Evolutionary conservation across 1,284 basidiomycete species (phyloP), one percentile per base, ranked within the genome.

Genomic region (Exobasidium cylindrosporum): DNA sequence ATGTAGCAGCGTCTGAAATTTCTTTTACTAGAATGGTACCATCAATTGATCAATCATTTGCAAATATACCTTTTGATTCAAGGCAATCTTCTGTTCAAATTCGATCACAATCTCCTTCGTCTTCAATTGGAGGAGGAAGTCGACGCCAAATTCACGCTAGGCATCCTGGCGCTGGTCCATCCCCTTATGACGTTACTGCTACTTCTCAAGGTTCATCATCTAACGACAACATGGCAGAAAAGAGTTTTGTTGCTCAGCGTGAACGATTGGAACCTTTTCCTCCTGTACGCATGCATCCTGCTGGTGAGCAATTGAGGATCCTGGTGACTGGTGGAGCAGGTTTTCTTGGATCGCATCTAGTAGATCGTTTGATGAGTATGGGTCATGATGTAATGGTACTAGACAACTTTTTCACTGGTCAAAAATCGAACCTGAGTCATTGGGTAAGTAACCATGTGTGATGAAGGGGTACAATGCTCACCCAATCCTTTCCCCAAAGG

Each of bases 341-440:
- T 30, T 98, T 98, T 80, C 94, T 98, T 63, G 95, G 95, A 30
- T 95, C 92, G 47, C 95, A 98, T 83, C 87, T 98, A 4, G 81
- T 82, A 21, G 95, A 98, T 83, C 88, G 95, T 58, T 86, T 97
- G 64, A 95, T 98, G 92, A 86, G 97, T 68, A 87, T 97, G 68
- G 95, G 95, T 23, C 95, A 97, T 81, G 94, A 97, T 81, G 93
- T 97, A 69, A 93, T 92, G 6, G 95, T 97, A 61, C 83, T 97
- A 59, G 95, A 97, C 84, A 97, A 97, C 83, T 97, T 97, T 81
- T 97, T 97, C 83, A 97, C 94, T 24, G 95, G 95, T 23, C 91
- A 90, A 58, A 94, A 94, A 82, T 93, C 91, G 32, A 94, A 92
- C 56, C 87, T 97, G 2, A 68, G 75, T 6, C 80, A 81, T 44